These are phyloP conservation scores for Vaccinium darrowii DNA, from an alignment of 148 eudicot genomes.

Conservation along the genomic window DNA sequence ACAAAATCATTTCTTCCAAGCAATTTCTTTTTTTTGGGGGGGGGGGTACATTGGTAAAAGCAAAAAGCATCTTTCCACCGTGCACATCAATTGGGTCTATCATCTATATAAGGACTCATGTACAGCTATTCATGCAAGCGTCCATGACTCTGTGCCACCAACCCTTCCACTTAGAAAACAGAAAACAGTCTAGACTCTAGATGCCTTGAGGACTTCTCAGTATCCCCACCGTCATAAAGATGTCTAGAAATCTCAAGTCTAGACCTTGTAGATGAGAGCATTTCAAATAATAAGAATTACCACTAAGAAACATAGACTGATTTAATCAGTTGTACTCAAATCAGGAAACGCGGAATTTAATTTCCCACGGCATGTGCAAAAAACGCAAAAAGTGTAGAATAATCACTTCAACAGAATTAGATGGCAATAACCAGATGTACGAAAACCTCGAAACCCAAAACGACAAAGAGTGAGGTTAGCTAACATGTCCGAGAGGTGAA, in stretches of 20 bases:
- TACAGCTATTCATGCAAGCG: neutral
- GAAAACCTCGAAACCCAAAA: neutral
- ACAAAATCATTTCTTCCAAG: neutral
- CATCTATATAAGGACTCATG: neutral
- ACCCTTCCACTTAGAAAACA: neutral
- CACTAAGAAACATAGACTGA: neutral
- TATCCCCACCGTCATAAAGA: neutral
- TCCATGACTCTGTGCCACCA: neutral
- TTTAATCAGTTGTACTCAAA: neutral
- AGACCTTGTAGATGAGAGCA: neutral
- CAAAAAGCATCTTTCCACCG: neutral
- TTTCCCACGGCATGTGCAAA: neutral
- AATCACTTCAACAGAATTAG: neutral
- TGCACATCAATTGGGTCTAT: neutral
- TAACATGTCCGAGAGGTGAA: neutral
- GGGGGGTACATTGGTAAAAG: neutral
- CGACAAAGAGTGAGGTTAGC: neutral
- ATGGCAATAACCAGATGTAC: neutral
- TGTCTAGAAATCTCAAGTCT: neutral
- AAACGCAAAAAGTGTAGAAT: neutral
- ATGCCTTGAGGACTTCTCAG: neutral
- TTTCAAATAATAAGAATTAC: neutral
- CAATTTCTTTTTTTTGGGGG: neutral
- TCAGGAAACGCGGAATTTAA: neutral
- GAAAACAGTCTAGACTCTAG: neutral